These are phyloP conservation scores for Wickerhamomyces pijperi DNA, from an alignment of 805 yeast genomes.

Conservation along the genomic window DNA sequence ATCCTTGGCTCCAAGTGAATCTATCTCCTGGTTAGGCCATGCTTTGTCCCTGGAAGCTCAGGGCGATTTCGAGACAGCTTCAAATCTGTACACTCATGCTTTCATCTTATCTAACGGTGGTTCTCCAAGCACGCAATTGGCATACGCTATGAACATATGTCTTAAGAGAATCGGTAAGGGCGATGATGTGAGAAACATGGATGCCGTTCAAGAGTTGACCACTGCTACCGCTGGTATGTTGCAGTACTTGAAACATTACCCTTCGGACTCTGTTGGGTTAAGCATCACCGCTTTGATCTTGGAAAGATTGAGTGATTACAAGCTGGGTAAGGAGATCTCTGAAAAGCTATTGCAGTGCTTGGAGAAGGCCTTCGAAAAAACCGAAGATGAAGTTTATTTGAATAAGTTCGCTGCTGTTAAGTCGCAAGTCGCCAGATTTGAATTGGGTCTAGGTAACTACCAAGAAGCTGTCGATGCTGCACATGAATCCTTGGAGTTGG, in stretches of 20 bases:
- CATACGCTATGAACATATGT: slow-evolving; percentile 55
- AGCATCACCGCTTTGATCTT: slow-evolving; percentile 41
- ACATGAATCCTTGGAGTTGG: slow-evolving; percentile 37
- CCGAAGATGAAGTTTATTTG: slow-evolving; percentile 37
- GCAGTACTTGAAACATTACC: slow-evolving; percentile 50
- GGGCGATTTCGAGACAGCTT: slow-evolving; percentile 41
- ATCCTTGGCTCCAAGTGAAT: slow-evolving; percentile 67
- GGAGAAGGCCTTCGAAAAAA: slow-evolving; percentile 45
- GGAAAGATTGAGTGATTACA: slow-evolving; percentile 63
- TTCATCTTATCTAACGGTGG: slow-evolving; percentile 66
- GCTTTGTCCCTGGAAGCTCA: slow-evolving; percentile 49
- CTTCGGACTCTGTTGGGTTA: slow-evolving; percentile 47
- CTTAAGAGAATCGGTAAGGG: slow-evolving; percentile 30
- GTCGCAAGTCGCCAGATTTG: slow-evolving; percentile 61
- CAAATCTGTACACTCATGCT: slow-evolving; percentile 63
- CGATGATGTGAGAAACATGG: slow-evolving; percentile 42
- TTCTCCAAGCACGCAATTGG: slow-evolving; percentile 54
- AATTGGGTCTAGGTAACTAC: slow-evolving; percentile 48
- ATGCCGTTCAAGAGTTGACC: slow-evolving; percentile 52
- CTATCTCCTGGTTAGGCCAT: slow-evolving; percentile 77
- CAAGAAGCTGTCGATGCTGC: slow-evolving; percentile 52
- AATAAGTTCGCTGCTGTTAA: slow-evolving; percentile 46
- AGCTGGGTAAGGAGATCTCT: slow-evolving; percentile 39
- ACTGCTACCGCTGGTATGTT: slow-evolving; percentile 59
- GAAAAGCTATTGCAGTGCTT: slow-evolving; percentile 33